Base-by-base conservation (phyloP, 1,284 basidiomycete genomes). In the Cutaneotrichosporon cutaneum region DNA sequence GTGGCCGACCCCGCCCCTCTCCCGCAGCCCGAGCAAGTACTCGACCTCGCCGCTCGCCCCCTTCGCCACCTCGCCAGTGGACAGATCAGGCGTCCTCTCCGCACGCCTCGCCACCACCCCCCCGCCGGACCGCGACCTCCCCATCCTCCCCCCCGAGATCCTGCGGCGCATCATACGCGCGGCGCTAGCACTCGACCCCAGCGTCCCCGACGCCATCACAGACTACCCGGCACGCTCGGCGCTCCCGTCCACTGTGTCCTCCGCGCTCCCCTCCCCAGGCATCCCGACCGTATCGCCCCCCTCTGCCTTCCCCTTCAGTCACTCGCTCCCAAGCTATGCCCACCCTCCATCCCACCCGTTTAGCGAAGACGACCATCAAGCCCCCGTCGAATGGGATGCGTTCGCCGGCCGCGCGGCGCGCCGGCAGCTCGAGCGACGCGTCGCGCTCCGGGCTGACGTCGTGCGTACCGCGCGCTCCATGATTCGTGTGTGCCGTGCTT, bases 401-500 rank as follows among this genome's bases (percentile, higher is more conserved):
- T 65, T 68, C 58, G 65, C 68, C 0, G 76, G 73, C 3, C 64
- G 58, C n/a, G 59, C 61, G 3, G 64, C 64, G 3, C 50, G 54
- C 16, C 51, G 55, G 22, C 42, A 54, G 42, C 54, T 52, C 14
- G 35, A 51, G 14, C 50, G 47, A 1, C 64, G 64, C 33, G 51
- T 36, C 1, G 53, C 33, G 2, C 39, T 36, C 21, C 52, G 61
- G 1, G 56, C 50, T 11, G 48, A 50, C 32, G 59, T 66, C 10
- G 45, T 48, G 21, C 54, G 56, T 4, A 61, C 61, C 1, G 64
- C 64, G 6, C 53, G 61, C 0, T 16, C 82, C 35, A 72, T 89
- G 51, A 75, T 88, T 71, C 76, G 82, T 32, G 85, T 91, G 14
- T 91, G 88, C 77, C 89, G 85, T 71, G 79, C 82, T 14, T 87